phyloP scores from a whole-genome alignment of 495 filamentous ascomycete genomes.

The Penicillium bialowiezense region DNA sequence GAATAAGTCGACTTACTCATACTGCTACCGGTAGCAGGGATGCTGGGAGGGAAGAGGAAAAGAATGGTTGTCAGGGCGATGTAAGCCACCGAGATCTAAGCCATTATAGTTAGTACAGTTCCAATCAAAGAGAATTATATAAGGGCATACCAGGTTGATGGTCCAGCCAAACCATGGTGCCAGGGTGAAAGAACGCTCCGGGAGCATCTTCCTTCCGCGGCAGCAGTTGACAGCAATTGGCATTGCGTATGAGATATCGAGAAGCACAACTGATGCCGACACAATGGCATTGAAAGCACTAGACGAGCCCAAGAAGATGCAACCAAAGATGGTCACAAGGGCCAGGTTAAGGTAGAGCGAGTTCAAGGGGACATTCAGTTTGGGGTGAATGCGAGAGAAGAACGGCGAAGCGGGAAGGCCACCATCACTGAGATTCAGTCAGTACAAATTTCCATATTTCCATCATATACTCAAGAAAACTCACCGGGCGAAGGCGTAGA shows the following conservation, averaged over 20 bases:
- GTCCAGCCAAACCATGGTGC: conserved; percentile 52
- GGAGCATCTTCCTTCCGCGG: conserved; percentile 62
- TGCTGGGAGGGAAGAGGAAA: conserved; percentile 69
- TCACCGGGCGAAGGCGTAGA: conserved; percentile 66
- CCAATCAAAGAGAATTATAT: not conserved
- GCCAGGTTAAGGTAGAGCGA: conserved; percentile 62
- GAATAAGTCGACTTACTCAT: conserved; percentile 56
- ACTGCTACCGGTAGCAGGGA: conserved; percentile 64
- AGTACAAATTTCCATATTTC: not conserved
- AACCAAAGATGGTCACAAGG: conserved; percentile 66
- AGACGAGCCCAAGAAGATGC: conserved; percentile 72
- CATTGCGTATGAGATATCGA: conserved; percentile 71
- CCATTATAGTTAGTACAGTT: conserved; percentile 1
- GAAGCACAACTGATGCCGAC: conserved; percentile 66
- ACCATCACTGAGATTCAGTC: conserved; percentile 49
- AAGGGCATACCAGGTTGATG: conserved; percentile 36
- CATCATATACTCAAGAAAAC: not conserved
- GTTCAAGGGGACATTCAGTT: conserved; percentile 65
- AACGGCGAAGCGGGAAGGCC: conserved; percentile 64
- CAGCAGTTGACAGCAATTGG: conserved; percentile 66
- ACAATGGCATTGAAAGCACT: conserved; percentile 63
- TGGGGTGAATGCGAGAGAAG: conserved; percentile 63
- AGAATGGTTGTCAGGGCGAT: conserved; percentile 67
- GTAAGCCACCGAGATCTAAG: conserved; percentile 61
- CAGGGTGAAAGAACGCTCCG: conserved; percentile 60